Conservation (phyloP, 768 basidiomycete species). For the Lyophyllum shimeji region DNA sequence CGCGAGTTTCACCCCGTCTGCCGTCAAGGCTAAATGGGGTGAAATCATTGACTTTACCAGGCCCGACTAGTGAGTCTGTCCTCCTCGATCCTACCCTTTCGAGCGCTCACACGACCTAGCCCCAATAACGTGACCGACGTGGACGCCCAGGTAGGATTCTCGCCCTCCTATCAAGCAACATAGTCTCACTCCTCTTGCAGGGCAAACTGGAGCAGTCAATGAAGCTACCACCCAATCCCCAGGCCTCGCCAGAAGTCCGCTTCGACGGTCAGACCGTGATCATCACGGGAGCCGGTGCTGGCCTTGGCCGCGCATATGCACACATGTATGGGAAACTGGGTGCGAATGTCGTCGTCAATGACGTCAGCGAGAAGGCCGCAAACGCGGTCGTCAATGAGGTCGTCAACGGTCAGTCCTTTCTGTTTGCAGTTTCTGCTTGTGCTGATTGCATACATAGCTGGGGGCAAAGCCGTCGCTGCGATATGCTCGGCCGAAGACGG, state of each 20-base stretch:
- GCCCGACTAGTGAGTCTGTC: conserved; percentile 59
- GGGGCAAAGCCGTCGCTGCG: conserved; percentile 84
- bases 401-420: conserved; percentile 53
- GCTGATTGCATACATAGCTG: conserved; percentile 46
- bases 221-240: conserved; percentile 63
- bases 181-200: conserved; percentile 20
- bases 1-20: conserved; percentile 88
- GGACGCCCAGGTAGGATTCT: conserved; percentile 47
- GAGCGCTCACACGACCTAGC: conserved; percentile 36
- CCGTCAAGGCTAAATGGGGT: conserved; percentile 83
- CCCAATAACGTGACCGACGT: conserved; percentile 65
- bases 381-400: conserved; percentile 86
- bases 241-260: conserved; percentile 66
- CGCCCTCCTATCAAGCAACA: no score
- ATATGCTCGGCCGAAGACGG: conserved; percentile 92
- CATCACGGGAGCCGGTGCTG: conserved; percentile 93
- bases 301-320: conserved; percentile 90
- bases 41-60: conserved; percentile 80
- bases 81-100: neutral
- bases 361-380: conserved; percentile 86
- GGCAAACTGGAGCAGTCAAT: conserved; percentile 65
- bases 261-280: conserved; percentile 92
- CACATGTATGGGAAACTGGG: conserved; percentile 89
- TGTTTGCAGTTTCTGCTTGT: neutral
- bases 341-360: conserved; percentile 97